A percentile compares a stretch with the other conserved stretches of the same genome.
phyloP scores from a whole-genome alignment of 768 basidiomycete species.

The Neoboletus brunneissimus region DNA sequence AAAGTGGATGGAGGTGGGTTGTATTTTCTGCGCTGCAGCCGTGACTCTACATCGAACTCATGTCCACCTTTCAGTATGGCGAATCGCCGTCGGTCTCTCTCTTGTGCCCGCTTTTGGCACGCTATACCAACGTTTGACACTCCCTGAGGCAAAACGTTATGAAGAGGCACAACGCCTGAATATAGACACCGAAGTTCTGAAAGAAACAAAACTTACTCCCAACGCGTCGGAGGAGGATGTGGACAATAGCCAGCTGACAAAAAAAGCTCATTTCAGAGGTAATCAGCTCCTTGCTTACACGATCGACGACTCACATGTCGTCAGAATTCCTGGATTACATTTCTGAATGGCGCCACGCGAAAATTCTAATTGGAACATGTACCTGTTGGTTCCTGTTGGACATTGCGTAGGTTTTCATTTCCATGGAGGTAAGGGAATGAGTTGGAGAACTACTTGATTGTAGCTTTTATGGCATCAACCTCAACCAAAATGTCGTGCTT shows the following conservation, averaged over 20 bases:
- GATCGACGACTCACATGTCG: background rate
- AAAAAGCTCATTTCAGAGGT: constrained; percentile 56
- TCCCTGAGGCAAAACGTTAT: constrained; percentile 65
- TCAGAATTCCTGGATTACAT: constrained; percentile 67
- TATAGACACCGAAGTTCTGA: constrained; percentile 32
- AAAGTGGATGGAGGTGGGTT: constrained; percentile 68
- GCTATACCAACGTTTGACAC: constrained; percentile 71
- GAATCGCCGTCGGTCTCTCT: constrained; percentile 72
- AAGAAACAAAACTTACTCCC: constrained; percentile 25
- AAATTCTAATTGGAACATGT: constrained; percentile 65
- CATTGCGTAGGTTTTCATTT: constrained; percentile 45
- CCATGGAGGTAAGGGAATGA: background rate
- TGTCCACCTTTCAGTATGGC: constrained; percentile 50
- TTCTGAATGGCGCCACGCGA: constrained; percentile 67
- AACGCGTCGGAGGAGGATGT: background rate
- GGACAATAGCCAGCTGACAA: constrained; percentile 25
- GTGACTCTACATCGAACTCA: background rate
- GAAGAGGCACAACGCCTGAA: constrained; percentile 37
- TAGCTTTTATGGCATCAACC: constrained; percentile 74
- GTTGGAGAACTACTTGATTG: background rate
- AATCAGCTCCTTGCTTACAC: background rate
- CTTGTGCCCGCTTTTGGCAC: constrained; percentile 72
- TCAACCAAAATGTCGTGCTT: constrained; percentile 78
- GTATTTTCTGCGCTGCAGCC: background rate
- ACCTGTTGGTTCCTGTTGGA: constrained; percentile 75